These are phyloP conservation scores for Populus tomentosa DNA, from an alignment of 441 rosid genomes.

Conservation along the genomic window DNA sequence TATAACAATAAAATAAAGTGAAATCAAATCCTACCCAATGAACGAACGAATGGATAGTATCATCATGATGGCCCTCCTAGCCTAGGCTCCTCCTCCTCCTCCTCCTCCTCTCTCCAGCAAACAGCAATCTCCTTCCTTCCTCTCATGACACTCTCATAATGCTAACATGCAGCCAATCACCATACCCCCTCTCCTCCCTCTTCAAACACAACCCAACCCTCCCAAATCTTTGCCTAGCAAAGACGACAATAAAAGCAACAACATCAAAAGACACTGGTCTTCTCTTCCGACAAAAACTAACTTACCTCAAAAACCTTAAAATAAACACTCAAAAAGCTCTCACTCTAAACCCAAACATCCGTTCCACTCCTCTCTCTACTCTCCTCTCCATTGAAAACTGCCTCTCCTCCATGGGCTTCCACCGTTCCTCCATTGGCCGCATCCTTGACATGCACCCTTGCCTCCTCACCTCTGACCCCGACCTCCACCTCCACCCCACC, in stretches of 20 bases:
- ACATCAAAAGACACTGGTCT: slow-evolving; percentile 46
- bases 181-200: not conserved
- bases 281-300: slow-evolving; percentile 62
- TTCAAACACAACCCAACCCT: not conserved
- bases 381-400: slow-evolving; percentile 50
- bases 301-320: slow-evolving; percentile 60
- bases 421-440: slow-evolving; percentile 55
- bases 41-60: not conserved
- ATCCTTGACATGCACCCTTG: slow-evolving; percentile 71
- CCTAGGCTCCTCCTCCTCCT: not conserved
- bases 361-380: slow-evolving; percentile 58
- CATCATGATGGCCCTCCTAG: not conserved
- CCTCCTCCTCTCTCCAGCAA: not conserved
- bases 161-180: not conserved
- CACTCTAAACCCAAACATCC: slow-evolving; percentile 54
- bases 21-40: not conserved
- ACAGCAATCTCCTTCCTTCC: not conserved
- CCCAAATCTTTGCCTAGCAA: not conserved
- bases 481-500: slow-evolving; percentile 44
- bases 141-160: too few species aligned
- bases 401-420: slow-evolving; percentile 61
- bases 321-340: slow-evolving; percentile 64
- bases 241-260: slow-evolving; percentile 10
- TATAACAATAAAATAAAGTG: too few species aligned
- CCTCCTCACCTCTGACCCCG: slow-evolving; percentile 55